phyloP scores from a whole-genome alignment of 768 basidiomycete species.

The Tubosaeta sp. region DNA sequence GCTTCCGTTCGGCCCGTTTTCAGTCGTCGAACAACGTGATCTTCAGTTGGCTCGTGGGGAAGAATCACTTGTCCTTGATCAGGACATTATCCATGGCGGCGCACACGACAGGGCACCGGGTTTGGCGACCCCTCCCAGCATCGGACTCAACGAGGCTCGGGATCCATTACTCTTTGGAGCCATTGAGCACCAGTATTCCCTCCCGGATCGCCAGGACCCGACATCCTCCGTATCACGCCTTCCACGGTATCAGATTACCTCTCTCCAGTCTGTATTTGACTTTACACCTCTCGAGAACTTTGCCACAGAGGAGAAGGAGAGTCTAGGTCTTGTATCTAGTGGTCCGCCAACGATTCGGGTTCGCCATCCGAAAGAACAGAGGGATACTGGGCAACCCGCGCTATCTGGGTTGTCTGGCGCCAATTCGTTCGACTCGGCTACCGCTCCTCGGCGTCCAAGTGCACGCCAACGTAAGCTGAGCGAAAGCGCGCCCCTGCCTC shows the following conservation, averaged over 20 bases:
- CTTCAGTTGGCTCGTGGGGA: slow-evolving; percentile 38
- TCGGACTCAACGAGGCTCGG: slow-evolving; percentile 40
- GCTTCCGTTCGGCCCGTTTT: slow-evolving; percentile 39
- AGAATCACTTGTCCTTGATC: slow-evolving; percentile 13
- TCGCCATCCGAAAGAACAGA: slow-evolving; percentile 11
- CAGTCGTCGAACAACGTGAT: slow-evolving; percentile 47
- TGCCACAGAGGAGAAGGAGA: slow-evolving; percentile 62
- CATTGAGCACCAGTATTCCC: slow-evolving; percentile 12
- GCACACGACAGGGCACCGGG: slow-evolving; percentile 1
- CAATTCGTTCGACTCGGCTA: slow-evolving; percentile 6
- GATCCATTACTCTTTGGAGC: slow-evolving; percentile 45
- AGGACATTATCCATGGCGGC: slow-evolving; percentile 2
- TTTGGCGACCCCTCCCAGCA: slow-evolving; percentile 24
- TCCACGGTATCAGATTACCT: slow-evolving; percentile 66
- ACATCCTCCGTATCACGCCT: slow-evolving; percentile 40
- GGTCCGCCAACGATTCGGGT: slow-evolving; percentile 19
- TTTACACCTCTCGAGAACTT: slow-evolving; percentile 76
- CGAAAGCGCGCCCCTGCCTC: slow-evolving; percentile 70
- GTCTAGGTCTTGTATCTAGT: slow-evolving; percentile 50
- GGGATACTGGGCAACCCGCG: slow-evolving; percentile 4
- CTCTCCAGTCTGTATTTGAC: slow-evolving; percentile 58
- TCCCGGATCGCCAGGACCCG: slow-evolving; percentile 28
- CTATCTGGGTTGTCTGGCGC: background rate
- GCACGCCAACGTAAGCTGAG: slow-evolving; percentile 83
- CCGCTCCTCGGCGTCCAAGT: slow-evolving; percentile 19